Percentiles rank a stretch among this genome's conserved stretches.
These are phyloP conservation scores for Adansonia madagascariensis DNA, from an alignment of 441 rosid genomes.

Conservation along the genomic window DNA sequence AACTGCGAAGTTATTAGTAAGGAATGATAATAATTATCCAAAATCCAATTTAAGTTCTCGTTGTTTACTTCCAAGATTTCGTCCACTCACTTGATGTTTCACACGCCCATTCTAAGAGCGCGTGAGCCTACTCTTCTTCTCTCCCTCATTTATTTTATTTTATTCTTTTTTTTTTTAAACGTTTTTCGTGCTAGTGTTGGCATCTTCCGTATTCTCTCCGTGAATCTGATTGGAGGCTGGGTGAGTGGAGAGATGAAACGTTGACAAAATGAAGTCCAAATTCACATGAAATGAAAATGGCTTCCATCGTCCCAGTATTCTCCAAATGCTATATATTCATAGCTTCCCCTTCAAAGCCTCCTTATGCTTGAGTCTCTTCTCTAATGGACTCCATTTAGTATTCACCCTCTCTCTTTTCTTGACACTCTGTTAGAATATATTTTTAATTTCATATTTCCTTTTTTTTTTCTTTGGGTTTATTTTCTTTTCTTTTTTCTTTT, in stretches of 20 bases:
- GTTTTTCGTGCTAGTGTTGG: slow-evolving; percentile 26
- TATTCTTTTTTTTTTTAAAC: neutral
- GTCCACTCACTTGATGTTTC: neutral
- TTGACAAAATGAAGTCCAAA: slow-evolving; percentile 52
- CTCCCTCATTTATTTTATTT: neutral
- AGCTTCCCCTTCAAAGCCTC: slow-evolving; percentile 30
- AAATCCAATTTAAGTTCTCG: neutral
- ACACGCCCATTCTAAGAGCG: slow-evolving; percentile 20
- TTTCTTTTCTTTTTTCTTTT: neutral
- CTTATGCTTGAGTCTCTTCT: slow-evolving; percentile 40
- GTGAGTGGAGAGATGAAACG: slow-evolving; percentile 38
- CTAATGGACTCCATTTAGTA: slow-evolving; percentile 31
- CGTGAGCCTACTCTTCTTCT: slow-evolving; percentile 5
- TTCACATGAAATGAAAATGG: slow-evolving; percentile 52
- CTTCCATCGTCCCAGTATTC: slow-evolving; percentile 4
- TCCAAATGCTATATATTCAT: slow-evolving; percentile 51
- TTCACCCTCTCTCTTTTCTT: neutral
- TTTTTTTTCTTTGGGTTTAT: neutral
- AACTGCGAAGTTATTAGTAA: neutral
- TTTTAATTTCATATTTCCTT: neutral
- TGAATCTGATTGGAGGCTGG: slow-evolving; percentile 23
- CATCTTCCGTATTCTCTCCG: slow-evolving; percentile 33
- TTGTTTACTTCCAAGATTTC: neutral
- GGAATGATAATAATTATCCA: neutral
- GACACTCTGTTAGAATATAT: neutral